Conservation (phyloP, 257 asterid genomes). For the Salvia splendens region DNA sequence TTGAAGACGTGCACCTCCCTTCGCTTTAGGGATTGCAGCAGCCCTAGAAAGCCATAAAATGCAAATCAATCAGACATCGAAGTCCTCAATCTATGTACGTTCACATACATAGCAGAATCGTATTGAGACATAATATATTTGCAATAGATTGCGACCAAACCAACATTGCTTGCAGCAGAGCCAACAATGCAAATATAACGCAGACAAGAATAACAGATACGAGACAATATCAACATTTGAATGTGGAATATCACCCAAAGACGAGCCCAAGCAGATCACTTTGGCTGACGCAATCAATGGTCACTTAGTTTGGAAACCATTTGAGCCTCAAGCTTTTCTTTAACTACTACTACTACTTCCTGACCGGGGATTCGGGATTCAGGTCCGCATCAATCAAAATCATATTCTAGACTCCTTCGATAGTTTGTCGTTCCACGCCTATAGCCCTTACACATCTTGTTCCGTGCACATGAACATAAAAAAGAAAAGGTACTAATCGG, state of each 20-base stretch:
- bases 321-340: neutral
- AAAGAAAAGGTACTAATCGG: conserved; percentile 5
- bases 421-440: neutral
- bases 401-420: conserved; percentile 5
- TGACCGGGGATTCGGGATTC: neutral
- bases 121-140: conserved; percentile 2
- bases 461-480: neutral
- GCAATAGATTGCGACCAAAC: conserved; percentile 12
- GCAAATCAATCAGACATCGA: conserved; percentile 6
- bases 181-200: neutral
- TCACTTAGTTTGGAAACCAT: neutral
- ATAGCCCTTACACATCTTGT: conserved; percentile 2
- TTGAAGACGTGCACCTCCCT: conserved; percentile 71
- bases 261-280: neutral
- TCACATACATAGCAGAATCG: conserved; percentile 10
- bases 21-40: conserved; percentile 77
- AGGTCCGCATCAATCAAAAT: neutral
- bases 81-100: neutral
- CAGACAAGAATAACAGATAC: neutral
- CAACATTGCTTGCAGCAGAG: neutral
- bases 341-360: neutral
- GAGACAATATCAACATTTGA: conserved; percentile 4
- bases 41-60: conserved; percentile 53
- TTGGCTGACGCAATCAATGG: neutral
- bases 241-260: neutral